phyloP scores from a whole-genome alignment of 371 early-diverging fungal genomes.

The Funneliformis caledonium region DNA sequence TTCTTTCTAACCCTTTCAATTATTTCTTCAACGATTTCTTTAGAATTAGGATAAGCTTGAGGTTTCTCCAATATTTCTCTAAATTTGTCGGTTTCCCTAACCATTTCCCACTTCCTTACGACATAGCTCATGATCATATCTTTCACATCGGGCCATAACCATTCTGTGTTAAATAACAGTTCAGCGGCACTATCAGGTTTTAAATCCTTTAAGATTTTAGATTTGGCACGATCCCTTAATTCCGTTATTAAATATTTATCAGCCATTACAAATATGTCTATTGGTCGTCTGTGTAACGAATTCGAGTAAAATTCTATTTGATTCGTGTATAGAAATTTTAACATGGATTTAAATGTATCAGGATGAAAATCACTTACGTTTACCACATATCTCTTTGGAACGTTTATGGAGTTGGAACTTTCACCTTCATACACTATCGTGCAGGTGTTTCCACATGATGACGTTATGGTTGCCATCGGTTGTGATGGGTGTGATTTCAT shows the following conservation, averaged over 20 bases:
- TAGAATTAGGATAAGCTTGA: neutral
- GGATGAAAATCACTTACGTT: conserved; percentile 15
- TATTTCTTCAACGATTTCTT: conserved; percentile 1
- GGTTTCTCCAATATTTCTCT: neutral
- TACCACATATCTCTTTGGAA: conserved; percentile 21
- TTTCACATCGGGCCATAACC: conserved; percentile 35
- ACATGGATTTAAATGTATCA: conserved; percentile 1
- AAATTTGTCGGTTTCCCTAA: conserved; percentile 4
- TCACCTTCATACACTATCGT: neutral
- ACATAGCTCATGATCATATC: conserved; percentile 29
- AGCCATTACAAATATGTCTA: conserved; percentile 28
- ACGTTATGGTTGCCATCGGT: neutral
- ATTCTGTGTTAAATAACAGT: conserved; percentile 13
- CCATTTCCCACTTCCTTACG: neutral
- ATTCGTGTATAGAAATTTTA: conserved; percentile 26
- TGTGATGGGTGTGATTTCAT: neutral
- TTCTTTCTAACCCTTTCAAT: neutral
- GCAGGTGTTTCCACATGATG: neutral
- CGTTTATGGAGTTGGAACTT: neutral
- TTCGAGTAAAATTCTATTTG: conserved; percentile 2
- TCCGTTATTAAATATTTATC: conserved; percentile 35
- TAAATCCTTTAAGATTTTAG: conserved; percentile 27
- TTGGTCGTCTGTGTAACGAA: neutral
- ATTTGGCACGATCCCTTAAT: conserved; percentile 23
- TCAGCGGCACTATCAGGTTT: conserved; percentile 16